These are phyloP conservation scores for Mycena albidolilacea DNA, from an alignment of 768 basidiomycete species.

Conservation along the genomic window DNA sequence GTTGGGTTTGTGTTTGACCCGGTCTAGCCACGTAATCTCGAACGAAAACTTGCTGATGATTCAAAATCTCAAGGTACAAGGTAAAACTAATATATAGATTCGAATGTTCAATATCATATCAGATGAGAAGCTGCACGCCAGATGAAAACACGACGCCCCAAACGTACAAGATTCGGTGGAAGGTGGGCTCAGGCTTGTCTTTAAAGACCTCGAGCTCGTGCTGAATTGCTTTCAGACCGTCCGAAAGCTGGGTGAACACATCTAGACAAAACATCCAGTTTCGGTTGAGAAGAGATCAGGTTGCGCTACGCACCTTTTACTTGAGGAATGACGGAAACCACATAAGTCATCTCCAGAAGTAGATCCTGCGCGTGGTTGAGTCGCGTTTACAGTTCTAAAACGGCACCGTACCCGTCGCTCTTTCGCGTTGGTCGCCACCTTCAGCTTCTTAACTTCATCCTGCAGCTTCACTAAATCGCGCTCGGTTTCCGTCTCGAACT, in stretches of 20 bases:
- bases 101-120: neutral
- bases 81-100: neutral
- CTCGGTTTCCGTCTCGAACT: slow-evolving; percentile 25
- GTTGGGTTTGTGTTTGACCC: too few species aligned
- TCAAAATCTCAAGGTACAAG: slow-evolving; percentile 4
- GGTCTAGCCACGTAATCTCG: too few species aligned
- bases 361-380: slow-evolving; percentile 17
- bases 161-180: neutral
- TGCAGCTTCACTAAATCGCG: slow-evolving; percentile 29
- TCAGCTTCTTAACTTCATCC: slow-evolving; percentile 30
- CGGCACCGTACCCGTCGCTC: slow-evolving; percentile 25
- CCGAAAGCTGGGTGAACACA: slow-evolving; percentile 7
- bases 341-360: slow-evolving; percentile 24
- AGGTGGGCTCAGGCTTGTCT: slow-evolving; percentile 7
- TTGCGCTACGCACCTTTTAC: slow-evolving; percentile 12
- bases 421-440: slow-evolving; percentile 30
- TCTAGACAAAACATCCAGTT: neutral
- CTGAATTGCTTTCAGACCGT: slow-evolving; percentile 18
- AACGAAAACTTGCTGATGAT: neutral
- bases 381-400: neutral
- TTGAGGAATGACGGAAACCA: slow-evolving; percentile 9
- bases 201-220: slow-evolving; percentile 7
- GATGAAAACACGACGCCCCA: slow-evolving; percentile 2
- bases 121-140: slow-evolving; percentile 15
- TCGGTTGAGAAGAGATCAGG: too few species aligned